These are phyloP conservation scores for Metschnikowia noctiluminum DNA, from an alignment of 805 yeast species.

Conservation along the genomic window DNA sequence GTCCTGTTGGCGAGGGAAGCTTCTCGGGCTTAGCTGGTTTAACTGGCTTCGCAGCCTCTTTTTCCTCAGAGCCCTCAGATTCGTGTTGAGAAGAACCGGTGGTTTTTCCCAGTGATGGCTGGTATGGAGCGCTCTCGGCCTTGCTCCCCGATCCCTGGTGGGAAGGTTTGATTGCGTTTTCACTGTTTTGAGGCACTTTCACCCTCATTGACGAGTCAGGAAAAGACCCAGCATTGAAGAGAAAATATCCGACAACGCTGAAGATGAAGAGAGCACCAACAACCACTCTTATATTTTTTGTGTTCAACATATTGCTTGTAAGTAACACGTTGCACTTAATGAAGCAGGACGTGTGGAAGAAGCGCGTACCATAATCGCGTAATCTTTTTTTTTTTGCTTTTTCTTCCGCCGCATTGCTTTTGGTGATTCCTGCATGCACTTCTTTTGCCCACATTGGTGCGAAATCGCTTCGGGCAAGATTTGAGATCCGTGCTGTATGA, in stretches of 20 bases:
- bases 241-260: slow-evolving; percentile 48
- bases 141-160: slow-evolving; percentile 34
- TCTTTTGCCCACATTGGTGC: no score
- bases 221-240: slow-evolving; percentile 41
- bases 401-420: neutral
- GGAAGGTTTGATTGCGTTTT: slow-evolving; percentile 18
- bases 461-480: neutral
- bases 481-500: neutral
- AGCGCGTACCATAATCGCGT: neutral
- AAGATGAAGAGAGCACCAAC: slow-evolving; percentile 50
- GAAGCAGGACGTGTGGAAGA: neutral
- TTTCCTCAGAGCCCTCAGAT: neutral
- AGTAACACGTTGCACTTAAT: neutral
- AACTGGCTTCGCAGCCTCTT: slow-evolving; percentile 1
- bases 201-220: slow-evolving; percentile 31
- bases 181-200: slow-evolving; percentile 8
- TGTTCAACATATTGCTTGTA: slow-evolving; percentile 28
- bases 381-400: neutral
- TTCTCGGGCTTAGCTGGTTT: no score
- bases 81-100: no score
- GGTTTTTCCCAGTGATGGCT: slow-evolving; percentile 8
- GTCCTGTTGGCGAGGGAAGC: no score
- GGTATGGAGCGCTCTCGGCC: slow-evolving; percentile 37
- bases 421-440: neutral
- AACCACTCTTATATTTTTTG: slow-evolving; percentile 51